Evolutionary conservation across 331 rosid genomes (phyloP), one percentile per base, ranked within the genome.

Genomic region (Arachis monticola): DNA sequence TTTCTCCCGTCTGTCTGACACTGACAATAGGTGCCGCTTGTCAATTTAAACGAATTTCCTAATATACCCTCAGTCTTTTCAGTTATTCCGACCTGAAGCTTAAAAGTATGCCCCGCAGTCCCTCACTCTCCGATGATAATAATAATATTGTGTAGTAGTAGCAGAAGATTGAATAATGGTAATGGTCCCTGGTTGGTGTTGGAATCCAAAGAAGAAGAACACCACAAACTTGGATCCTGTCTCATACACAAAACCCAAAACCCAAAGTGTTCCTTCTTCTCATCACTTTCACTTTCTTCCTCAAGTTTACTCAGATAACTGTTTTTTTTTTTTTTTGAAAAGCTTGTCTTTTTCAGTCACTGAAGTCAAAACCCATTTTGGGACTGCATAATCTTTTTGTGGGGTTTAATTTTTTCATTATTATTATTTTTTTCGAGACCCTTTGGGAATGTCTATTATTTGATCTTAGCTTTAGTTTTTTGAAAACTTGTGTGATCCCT

Each of bases 191-290:
- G 31, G 73, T 53, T 70, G 70, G 63, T 40, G 87, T 80, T 80
- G 87, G 84, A 56, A 83, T 85, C 87, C 87, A 40, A 85, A 70
- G 82, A 56, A 41, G 76, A 59, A 44, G 40, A 35, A 35, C 40
- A 35, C 4, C 40, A 35, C 77, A n/a, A 44, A 73, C 69, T 72
- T 53, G 59, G 73, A 74, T 79, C 73, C 69, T 64, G 79, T 71
- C 82, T 52, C 75, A n/a, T 48, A 17, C 50, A 13, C 59, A 13
- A 3, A n/a, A 35, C 40, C 4, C 27, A 53, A 13, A 68, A 75
- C n/a, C 85, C 89, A 80, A 75, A 72, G 53, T 72, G 87, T 78
- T 83, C 74, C 74, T 42, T 87, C 85, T 88, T 72, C 60, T 40
- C 9, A 55, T 56, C 77, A 75, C 67, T 51, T 74, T 68, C 75